phyloP scores from a whole-genome alignment of 495 filamentous ascomycete genomes.

The Neurospora sp. region DNA sequence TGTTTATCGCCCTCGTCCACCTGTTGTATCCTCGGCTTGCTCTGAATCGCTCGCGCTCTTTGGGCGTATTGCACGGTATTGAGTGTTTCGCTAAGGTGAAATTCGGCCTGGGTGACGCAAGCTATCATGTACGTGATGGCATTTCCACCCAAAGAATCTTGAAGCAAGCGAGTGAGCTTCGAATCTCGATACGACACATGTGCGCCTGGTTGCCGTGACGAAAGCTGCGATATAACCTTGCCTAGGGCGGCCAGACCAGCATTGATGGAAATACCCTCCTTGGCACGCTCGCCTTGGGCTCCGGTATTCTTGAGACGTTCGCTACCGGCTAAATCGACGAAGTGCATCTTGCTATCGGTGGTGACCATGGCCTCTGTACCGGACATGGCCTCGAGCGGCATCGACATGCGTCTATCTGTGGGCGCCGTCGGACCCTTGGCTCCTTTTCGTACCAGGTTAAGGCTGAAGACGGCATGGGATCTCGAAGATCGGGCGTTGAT shows the following conservation, averaged over 20 bases:
- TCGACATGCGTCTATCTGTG: slow-evolving; percentile 77
- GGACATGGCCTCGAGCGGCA: slow-evolving; percentile 73
- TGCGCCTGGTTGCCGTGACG: slow-evolving; percentile 73
- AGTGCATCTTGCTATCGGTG: slow-evolving; percentile 96
- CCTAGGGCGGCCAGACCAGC: slow-evolving; percentile 89
- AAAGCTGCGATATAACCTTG: slow-evolving; percentile 97
- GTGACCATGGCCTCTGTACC: slow-evolving; percentile 60
- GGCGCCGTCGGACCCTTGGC: slow-evolving; percentile 43
- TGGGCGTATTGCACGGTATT: slow-evolving; percentile 98
- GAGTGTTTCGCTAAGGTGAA: slow-evolving; percentile 93
- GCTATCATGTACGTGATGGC: slow-evolving; percentile 99
- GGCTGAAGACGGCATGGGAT: slow-evolving; percentile 93
- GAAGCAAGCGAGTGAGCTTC: slow-evolving; percentile 85
- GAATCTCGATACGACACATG: slow-evolving; percentile 99
- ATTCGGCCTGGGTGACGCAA: slow-evolving; percentile 93
- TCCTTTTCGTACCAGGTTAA: slow-evolving; percentile 87
- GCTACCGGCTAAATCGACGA: slow-evolving; percentile 96
- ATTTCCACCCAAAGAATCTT: slow-evolving; percentile 96
- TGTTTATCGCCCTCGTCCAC: slow-evolving; percentile 92
- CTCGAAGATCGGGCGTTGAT: slow-evolving; percentile 99
- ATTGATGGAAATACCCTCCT: slow-evolving; percentile 98
- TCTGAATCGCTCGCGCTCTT: slow-evolving; percentile 91
- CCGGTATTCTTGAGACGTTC: slow-evolving; percentile 96
- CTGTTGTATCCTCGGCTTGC: slow-evolving; percentile 93
- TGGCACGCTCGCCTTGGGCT: slow-evolving; percentile 88